Percentiles rank a stretch among this genome's conserved stretches.
These are phyloP conservation scores for Pichia gijzeniarum DNA, from an alignment of 805 yeast species.

Conservation along the genomic window DNA sequence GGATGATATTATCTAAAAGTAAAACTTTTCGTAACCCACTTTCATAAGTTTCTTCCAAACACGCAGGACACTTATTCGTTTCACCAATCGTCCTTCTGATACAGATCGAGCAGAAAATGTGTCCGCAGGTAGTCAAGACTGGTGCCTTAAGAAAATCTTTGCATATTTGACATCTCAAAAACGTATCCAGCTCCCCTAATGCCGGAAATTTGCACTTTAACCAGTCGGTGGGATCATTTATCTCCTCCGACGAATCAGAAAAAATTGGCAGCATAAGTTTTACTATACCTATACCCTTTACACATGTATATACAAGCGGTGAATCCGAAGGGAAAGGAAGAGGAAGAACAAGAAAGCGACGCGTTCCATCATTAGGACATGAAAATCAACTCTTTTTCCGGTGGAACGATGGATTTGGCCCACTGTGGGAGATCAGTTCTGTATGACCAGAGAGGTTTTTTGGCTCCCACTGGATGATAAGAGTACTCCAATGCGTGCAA, in stretches of 20 bases:
- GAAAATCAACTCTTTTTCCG: neutral
- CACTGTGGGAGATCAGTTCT: slow-evolving; percentile 2
- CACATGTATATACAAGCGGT: neutral
- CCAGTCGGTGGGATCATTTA: slow-evolving; percentile 76
- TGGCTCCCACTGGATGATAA: neutral
- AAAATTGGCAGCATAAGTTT: slow-evolving; percentile 4
- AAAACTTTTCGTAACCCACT: slow-evolving; percentile 62
- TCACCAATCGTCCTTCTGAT: slow-evolving; percentile 63
- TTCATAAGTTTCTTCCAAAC: slow-evolving; percentile 64
- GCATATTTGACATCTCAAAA: slow-evolving; percentile 80
- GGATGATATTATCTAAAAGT: slow-evolving; percentile 63
- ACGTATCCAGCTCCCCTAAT: slow-evolving; percentile 56
- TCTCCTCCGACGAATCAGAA: slow-evolving; percentile 21
- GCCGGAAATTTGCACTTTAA: slow-evolving; percentile 44
- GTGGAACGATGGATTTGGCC: slow-evolving; percentile 3
- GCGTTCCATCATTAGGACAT: neutral
- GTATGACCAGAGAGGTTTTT: neutral
- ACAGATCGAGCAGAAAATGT: slow-evolving; percentile 84
- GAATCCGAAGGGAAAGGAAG: neutral
- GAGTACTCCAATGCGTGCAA: slow-evolving; percentile 38
- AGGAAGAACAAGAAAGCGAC: neutral
- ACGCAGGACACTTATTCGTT: slow-evolving; percentile 67
- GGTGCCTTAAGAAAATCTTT: slow-evolving; percentile 79
- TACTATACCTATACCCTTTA: too few species aligned
- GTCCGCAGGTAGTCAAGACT: slow-evolving; percentile 77